phyloP scores from a whole-genome alignment of 2,329 filamentous ascomycete species.

The Mycocentrospora acerina region DNA sequence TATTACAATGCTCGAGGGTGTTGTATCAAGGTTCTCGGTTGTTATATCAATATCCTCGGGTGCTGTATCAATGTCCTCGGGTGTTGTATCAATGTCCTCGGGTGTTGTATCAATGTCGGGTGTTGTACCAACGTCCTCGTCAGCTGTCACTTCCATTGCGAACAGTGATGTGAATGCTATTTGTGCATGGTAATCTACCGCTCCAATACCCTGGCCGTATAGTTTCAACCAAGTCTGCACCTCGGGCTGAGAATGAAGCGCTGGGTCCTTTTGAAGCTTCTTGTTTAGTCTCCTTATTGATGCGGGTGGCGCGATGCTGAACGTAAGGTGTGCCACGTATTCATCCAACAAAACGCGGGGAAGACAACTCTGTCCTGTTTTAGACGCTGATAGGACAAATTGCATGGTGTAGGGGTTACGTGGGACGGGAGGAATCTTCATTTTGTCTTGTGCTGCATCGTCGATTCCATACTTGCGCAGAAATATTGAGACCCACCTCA shows the following conservation, averaged over 20 bases:
- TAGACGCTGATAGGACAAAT: conserved; percentile 2
- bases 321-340: conserved; percentile 18
- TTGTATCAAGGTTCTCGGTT: neutral
- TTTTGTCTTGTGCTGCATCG: neutral
- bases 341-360: conserved; percentile 25
- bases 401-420: conserved; percentile 4
- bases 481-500: conserved; percentile 25
- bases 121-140: too few relatives aligned
- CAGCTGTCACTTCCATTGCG: too few relatives aligned
- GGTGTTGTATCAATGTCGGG: neutral
- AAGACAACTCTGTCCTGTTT: conserved; percentile 2
- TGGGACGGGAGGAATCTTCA: conserved; percentile 17
- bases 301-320: conserved; percentile 23
- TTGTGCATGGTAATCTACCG: too few relatives aligned
- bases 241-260: conserved; percentile 3
- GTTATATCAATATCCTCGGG: neutral
- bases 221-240: conserved; percentile 26
- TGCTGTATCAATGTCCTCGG: conserved; percentile 5
- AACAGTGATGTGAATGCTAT: too few relatives aligned
- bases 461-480: conserved; percentile 22
- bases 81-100: conserved; percentile 1
- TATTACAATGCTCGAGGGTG: too few relatives aligned
- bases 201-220: conserved; percentile 17
- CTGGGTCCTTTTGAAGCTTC: conserved; percentile 6
- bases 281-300: conserved; percentile 24